Evolutionary conservation across 257 asterid species (phyloP).

Genomic region (Datura wrightii): DNA sequence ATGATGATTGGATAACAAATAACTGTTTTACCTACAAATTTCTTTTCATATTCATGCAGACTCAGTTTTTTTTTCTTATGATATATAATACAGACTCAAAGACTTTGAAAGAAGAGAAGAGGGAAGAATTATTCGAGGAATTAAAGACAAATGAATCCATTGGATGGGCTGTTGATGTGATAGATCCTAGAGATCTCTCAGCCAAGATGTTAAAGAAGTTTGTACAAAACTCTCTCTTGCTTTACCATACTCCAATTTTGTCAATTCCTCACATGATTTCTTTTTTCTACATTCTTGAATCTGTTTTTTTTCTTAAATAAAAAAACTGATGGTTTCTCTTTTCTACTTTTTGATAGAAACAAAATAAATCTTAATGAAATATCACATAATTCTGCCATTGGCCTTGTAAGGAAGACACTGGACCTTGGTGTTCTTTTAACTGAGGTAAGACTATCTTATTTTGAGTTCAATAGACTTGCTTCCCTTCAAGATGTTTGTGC

Average conservation of each 20-base stretch:
- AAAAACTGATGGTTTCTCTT: conserved; percentile 13
- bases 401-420: conserved; percentile 75
- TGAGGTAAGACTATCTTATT: conserved; percentile 62
- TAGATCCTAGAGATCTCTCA: conserved; percentile 92
- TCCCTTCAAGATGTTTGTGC: conserved; percentile 10
- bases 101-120: conserved; percentile 90
- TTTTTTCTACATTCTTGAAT: conserved; percentile 15
- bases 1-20: background rate
- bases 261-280: conserved; percentile 30
- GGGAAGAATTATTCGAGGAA: conserved; percentile 90
- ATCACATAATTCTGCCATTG: conserved; percentile 94
- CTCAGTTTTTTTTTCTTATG: background rate
- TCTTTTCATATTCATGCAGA: conserved; percentile 5
- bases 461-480: conserved; percentile 32
- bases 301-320: too few species aligned
- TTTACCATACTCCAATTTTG: conserved; percentile 17
- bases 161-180: conserved; percentile 96
- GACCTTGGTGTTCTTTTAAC: conserved; percentile 81
- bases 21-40: conserved; percentile 19
- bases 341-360: conserved; percentile 54
- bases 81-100: conserved; percentile 64
- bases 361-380: conserved; percentile 92
- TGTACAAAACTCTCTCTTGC: conserved; percentile 35
- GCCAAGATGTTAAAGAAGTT: conserved; percentile 92
- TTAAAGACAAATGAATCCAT: conserved; percentile 80